These are phyloP conservation scores for Mollisia scopiformis DNA, from an alignment of 2,329 filamentous ascomycete genomes.

Conservation along the genomic window DNA sequence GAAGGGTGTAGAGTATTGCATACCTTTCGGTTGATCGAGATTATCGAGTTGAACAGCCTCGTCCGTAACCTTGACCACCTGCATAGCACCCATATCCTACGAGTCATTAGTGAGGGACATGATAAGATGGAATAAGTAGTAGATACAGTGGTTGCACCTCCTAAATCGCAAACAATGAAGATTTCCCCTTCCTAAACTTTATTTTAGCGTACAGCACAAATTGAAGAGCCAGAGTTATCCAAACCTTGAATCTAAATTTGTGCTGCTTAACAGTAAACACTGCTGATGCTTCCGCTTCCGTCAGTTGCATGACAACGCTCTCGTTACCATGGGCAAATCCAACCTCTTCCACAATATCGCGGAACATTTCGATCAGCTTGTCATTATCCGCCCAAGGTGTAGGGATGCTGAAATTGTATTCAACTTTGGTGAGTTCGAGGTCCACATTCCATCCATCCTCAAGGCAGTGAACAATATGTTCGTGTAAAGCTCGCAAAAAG, in stretches of 20 bases:
- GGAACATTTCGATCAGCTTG: neutral
- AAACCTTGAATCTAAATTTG: neutral
- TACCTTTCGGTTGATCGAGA: neutral
- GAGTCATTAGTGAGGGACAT: neutral
- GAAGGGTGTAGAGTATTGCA: neutral
- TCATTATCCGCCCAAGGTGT: neutral
- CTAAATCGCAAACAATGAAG: slow-evolving; percentile 1
- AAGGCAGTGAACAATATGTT: neutral
- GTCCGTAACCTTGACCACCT: neutral
- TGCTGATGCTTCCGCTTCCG: neutral
- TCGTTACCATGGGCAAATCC: neutral
- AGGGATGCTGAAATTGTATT: neutral
- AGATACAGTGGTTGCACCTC: neutral
- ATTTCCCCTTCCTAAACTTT: neutral
- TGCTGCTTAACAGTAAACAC: neutral
- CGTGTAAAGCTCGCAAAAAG: neutral
- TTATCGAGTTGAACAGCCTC: neutral
- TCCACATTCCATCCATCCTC: neutral
- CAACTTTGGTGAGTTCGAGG: neutral
- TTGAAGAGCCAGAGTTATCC: neutral
- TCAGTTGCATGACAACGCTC: neutral
- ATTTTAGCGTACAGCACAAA: neutral
- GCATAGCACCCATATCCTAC: neutral
- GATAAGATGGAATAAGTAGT: neutral
- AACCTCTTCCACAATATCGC: neutral